phyloP scores from a whole-genome alignment of 305 asterid species.

The Lippia alba region DNA sequence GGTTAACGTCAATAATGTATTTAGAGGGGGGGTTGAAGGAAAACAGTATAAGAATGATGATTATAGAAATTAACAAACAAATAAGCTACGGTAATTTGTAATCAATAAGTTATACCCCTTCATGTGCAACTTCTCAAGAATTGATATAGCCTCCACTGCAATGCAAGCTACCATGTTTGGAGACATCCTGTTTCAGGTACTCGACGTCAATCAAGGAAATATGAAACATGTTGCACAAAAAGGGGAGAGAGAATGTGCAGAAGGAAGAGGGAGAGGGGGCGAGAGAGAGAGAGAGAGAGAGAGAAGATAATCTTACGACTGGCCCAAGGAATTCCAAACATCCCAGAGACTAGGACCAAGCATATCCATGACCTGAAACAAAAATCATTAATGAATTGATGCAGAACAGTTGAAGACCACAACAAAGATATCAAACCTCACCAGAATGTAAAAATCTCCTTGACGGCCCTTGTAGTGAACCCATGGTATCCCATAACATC shows the following conservation, averaged over 20 bases:
- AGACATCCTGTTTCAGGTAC: slow-evolving; percentile 71
- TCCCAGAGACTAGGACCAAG: slow-evolving; percentile 99
- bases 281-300: slow-evolving; percentile 25
- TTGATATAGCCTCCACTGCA: slow-evolving; percentile 82
- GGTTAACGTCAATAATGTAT: slow-evolving; percentile 5
- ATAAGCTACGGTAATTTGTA: background rate
- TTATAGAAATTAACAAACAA: background rate
- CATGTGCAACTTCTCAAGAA: slow-evolving; percentile 76
- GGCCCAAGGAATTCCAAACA: slow-evolving; percentile 97
- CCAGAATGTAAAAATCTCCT: slow-evolving; percentile 84
- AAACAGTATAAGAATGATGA: background rate
- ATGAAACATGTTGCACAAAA: slow-evolving; percentile 20
- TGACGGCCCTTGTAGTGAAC: slow-evolving; percentile 89
- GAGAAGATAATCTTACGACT: slow-evolving; percentile 69
- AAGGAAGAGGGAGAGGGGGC: background rate
- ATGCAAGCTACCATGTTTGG: slow-evolving; percentile 84
- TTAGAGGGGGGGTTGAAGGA: background rate
- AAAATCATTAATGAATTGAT: slow-evolving; percentile 26
- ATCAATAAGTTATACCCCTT: slow-evolving; percentile 55
- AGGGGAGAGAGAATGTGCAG: background rate
- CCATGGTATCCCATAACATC: slow-evolving; percentile 82
- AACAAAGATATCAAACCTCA: slow-evolving; percentile 35
- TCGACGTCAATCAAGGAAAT: slow-evolving; percentile 32
- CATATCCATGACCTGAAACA: slow-evolving; percentile 88
- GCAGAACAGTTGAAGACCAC: background rate